Conservation (phyloP, 2,329 filamentous ascomycete species). For the Aspergillus amoenus region DNA sequence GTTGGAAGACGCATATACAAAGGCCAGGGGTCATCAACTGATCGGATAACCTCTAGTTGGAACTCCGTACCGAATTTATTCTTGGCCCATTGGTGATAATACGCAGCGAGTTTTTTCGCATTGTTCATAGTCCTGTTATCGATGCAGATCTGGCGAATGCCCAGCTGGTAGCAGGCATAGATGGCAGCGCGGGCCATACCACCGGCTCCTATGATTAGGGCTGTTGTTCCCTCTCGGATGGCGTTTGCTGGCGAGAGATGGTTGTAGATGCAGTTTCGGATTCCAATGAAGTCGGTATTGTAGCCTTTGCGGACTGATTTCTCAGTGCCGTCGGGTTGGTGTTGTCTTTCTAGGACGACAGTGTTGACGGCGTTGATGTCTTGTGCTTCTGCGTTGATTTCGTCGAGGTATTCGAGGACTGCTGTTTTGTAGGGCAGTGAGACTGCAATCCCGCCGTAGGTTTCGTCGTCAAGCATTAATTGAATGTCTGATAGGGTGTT, state of each 20-base stretch:
- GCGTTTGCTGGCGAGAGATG: slow-evolving; percentile 28
- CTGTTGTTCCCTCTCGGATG: slow-evolving; percentile 19
- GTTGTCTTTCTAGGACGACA: slow-evolving; percentile 1
- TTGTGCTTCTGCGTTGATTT: background rate
- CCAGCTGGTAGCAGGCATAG: slow-evolving; percentile 20
- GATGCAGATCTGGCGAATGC: background rate
- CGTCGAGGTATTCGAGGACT: background rate
- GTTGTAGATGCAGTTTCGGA: slow-evolving; percentile 25
- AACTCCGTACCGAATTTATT: background rate
- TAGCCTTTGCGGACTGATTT: slow-evolving; percentile 19
- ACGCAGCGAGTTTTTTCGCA: background rate
- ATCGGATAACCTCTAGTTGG: background rate
- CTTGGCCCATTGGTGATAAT: background rate
- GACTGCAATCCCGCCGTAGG: background rate
- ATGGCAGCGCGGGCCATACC: slow-evolving; percentile 30
- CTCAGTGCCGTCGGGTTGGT: no score
- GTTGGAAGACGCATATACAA: background rate
- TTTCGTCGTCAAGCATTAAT: background rate
- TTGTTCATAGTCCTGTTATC: background rate
- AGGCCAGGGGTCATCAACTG: background rate
- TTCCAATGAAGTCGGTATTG: slow-evolving; percentile 32
- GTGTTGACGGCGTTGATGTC: slow-evolving; percentile 32
- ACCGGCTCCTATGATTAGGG: slow-evolving; percentile 27
- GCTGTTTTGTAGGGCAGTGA: background rate
- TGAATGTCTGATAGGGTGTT: background rate